phyloP scores from a whole-genome alignment of 495 filamentous ascomycete genomes.

The Podospora pseudopauciseta region DNA sequence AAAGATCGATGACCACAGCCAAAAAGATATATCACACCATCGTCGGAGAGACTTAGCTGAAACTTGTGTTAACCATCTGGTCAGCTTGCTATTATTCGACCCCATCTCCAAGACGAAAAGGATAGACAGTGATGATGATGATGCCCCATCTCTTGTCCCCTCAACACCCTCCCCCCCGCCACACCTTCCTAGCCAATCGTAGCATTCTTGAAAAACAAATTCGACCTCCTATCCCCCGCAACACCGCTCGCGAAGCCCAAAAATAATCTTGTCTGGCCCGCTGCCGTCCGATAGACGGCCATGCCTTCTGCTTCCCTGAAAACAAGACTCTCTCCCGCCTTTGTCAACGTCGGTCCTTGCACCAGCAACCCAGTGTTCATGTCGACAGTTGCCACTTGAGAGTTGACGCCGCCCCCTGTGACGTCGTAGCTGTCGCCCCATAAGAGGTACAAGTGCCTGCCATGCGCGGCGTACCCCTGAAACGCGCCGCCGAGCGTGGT shows the following conservation, averaged over 20 bases:
- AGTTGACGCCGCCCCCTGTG: slow-evolving; percentile 6
- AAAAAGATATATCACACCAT: too few species aligned
- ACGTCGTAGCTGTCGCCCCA: slow-evolving; percentile 3
- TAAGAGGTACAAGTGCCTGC: slow-evolving; percentile 8
- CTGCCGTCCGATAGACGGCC: slow-evolving; percentile 11
- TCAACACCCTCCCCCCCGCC: not conserved
- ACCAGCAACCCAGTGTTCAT: slow-evolving; percentile 11
- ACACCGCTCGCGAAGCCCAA: slow-evolving; percentile 8
- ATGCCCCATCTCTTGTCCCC: too few species aligned
- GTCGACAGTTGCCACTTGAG: slow-evolving; percentile 7
- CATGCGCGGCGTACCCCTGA: slow-evolving; percentile 6
- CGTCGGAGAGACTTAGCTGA: too few species aligned
- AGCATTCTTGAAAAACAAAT: slow-evolving; percentile 16
- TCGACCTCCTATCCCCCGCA: slow-evolving; percentile 10
- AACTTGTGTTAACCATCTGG: too few species aligned
- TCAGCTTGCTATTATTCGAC: too few species aligned
- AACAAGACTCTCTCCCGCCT: slow-evolving; percentile 7
- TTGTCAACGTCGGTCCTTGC: slow-evolving; percentile 11
- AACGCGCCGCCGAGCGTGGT: slow-evolving; percentile 3
- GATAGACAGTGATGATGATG: too few species aligned
- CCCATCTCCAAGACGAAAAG: too few species aligned
- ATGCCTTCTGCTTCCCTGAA: slow-evolving; percentile 16
- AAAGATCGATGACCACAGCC: too few species aligned
- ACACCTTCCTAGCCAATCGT: not conserved
- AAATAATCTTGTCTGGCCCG: slow-evolving; percentile 10